Conservation (phyloP, 1,284 basidiomycete species). For the Papiliotrema laurentii region DNA sequence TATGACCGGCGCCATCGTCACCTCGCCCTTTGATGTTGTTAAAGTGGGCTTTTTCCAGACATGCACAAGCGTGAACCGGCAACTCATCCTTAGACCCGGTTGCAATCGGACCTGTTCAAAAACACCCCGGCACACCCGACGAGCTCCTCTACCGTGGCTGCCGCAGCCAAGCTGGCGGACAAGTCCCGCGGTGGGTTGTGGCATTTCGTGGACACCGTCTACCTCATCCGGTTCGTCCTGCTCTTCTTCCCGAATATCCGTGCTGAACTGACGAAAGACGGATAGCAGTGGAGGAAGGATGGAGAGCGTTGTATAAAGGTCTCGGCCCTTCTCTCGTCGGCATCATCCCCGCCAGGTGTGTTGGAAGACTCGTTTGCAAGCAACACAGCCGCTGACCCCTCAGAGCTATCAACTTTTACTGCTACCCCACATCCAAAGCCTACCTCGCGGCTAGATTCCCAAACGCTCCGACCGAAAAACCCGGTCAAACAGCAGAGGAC, state of each 20-base stretch:
- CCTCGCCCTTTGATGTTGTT: constrained; percentile 95
- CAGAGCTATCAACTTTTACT: constrained; percentile 90
- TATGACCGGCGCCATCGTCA: constrained; percentile 96
- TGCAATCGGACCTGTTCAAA: constrained; percentile 85
- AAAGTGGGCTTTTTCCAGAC: constrained; percentile 54
- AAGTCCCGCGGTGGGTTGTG: constrained; percentile 61
- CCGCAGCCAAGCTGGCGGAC: constrained; percentile 1
- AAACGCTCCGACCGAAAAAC: constrained; percentile 52
- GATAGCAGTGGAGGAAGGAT: constrained; percentile 85
- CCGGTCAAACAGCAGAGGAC: constrained; percentile 61
- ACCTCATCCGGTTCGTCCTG: constrained; percentile 70
- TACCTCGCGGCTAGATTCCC: constrained; percentile 74
- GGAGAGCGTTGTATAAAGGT: constrained; percentile 87
- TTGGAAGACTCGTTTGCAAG: too few relatives aligned
- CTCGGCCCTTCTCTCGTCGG: constrained; percentile 92
- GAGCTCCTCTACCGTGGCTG: constrained; percentile 12
- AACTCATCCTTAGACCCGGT: constrained; percentile 71
- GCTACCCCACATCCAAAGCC: constrained; percentile 95
- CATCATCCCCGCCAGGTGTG: constrained; percentile 80
- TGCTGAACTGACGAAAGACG: constrained; percentile 54
- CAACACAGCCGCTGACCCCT: background rate
- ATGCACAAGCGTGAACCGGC: too few relatives aligned
- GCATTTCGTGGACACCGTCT: constrained; percentile 91
- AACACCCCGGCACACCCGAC: constrained; percentile 38
- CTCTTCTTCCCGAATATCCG: background rate